Conservation (phyloP, 345 rosid species). For the Hibiscus tridactylites region DNA sequence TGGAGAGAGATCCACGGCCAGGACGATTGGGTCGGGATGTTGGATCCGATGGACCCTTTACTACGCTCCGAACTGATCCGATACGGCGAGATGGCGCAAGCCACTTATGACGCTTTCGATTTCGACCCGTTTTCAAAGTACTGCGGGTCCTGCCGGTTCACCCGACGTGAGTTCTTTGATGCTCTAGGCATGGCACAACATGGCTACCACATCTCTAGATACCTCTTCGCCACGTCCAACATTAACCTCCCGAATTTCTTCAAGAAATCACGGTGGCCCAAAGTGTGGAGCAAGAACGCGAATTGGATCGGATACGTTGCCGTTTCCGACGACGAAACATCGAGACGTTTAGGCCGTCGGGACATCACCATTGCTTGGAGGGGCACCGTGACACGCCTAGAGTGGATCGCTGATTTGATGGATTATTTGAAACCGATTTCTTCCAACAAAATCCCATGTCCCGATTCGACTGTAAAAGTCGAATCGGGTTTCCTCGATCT, state of each 20-base stretch:
- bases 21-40: constrained; percentile 65
- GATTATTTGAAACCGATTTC: constrained; percentile 50
- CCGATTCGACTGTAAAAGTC: constrained; percentile 56
- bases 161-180: constrained; percentile 44
- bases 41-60: constrained; percentile 72
- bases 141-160: constrained; percentile 66
- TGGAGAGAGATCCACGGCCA: constrained; percentile 80
- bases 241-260: constrained; percentile 77
- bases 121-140: constrained; percentile 67
- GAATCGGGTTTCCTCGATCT: constrained; percentile 81
- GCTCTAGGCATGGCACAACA: constrained; percentile 33
- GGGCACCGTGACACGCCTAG: constrained; percentile 73
- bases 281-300: constrained; percentile 74
- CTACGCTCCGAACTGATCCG: constrained; percentile 72
- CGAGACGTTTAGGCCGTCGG: constrained; percentile 52
- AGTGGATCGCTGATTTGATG: constrained; percentile 75
- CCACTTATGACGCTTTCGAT: constrained; percentile 79
- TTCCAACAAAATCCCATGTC: constrained; percentile 48
- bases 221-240: constrained; percentile 66
- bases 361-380: constrained; percentile 73
- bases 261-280: constrained; percentile 76
- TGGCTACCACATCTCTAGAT: constrained; percentile 58
- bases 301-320: constrained; percentile 90
- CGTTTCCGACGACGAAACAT: constrained; percentile 48
- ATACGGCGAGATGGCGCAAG: constrained; percentile 86